Conservation (phyloP, 805 yeast species). For the Zygosaccharomyces bisporus region DNA sequence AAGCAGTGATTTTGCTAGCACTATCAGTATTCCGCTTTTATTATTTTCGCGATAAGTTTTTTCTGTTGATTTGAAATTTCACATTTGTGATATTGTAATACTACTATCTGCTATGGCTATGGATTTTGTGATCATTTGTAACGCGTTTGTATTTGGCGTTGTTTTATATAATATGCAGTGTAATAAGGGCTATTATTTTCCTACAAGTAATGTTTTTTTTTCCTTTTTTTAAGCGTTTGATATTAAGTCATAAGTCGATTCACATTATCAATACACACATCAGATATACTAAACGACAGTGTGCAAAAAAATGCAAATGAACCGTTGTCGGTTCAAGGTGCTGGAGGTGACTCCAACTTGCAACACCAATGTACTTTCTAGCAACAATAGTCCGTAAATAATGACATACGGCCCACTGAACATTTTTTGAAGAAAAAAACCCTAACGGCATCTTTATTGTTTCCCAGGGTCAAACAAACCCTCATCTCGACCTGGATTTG, state of each 20-base stretch:
- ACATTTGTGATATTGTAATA: neutral
- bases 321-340: no score
- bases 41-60: no score
- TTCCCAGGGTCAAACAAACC: slow-evolving; percentile 5
- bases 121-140: neutral
- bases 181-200: no score
- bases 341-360: no score
- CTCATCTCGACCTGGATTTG: slow-evolving; percentile 4
- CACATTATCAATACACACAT: no score
- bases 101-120: neutral
- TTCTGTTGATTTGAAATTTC: neutral
- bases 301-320: neutral
- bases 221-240: no score
- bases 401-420: neutral
- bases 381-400: neutral
- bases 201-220: no score
- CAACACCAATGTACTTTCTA: neutral
- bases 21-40: neutral
- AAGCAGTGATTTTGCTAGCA: neutral
- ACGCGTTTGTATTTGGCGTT: no score
- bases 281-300: no score
- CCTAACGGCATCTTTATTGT: neutral
- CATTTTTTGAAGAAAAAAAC: neutral
- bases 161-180: no score
- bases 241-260: no score